Conservation (phyloP, 2,329 filamentous ascomycete genomes). For the Colletotrichum sp. region DNA sequence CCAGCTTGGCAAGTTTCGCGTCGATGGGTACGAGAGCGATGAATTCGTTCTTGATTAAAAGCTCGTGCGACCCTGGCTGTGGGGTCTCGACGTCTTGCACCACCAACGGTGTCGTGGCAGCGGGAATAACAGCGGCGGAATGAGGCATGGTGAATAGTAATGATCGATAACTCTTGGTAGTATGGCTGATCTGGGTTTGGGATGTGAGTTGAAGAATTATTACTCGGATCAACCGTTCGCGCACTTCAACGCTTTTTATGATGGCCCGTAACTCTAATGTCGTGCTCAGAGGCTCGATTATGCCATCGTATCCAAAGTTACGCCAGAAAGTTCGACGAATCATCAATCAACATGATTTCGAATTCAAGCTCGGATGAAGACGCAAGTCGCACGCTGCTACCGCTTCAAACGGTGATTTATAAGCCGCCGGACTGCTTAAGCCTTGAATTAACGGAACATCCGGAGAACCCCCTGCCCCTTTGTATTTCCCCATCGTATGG, state of each 20-base stretch:
- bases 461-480: neutral
- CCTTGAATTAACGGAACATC: neutral
- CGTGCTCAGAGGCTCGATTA: neutral
- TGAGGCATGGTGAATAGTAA: neutral
- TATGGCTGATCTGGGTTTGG: neutral
- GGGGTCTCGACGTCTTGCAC: slow-evolving; percentile 9
- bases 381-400: neutral
- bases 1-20: slow-evolving; percentile 29
- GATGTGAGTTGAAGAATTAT: neutral
- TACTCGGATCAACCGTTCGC: neutral
- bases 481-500: neutral
- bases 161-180: neutral
- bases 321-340: neutral
- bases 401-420: neutral
- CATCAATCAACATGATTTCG: neutral
- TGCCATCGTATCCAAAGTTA: neutral
- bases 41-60: slow-evolving; percentile 29
- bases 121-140: slow-evolving; percentile 11
- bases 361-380: neutral
- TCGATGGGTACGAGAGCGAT: slow-evolving; percentile 34
- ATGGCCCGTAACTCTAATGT: neutral
- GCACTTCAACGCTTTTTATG: neutral
- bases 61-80: slow-evolving; percentile 23
- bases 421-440: neutral
- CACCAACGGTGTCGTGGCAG: neutral